These are phyloP conservation scores for Saccharomycopsis hybrid DNA, from an alignment of 1,139 yeast genomes.

Conservation along the genomic window DNA sequence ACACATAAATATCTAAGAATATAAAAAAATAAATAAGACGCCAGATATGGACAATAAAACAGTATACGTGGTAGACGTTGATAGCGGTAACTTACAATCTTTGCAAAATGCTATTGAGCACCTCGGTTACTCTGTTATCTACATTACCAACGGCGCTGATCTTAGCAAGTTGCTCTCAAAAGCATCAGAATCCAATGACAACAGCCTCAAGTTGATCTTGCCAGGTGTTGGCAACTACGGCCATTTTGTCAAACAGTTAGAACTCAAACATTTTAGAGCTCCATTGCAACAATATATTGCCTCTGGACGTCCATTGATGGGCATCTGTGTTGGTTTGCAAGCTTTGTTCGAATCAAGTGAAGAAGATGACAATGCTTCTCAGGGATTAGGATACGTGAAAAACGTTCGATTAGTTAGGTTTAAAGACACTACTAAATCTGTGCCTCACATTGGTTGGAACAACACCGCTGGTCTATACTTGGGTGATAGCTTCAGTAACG, in stretches of 20 bases:
- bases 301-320: constrained; percentile 82
- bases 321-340: constrained; percentile 94
- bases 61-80: constrained; percentile 86
- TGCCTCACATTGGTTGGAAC: constrained; percentile 98
- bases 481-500: background rate
- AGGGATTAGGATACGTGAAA: constrained; percentile 36
- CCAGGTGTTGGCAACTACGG: constrained; percentile 98
- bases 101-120: constrained; percentile 76
- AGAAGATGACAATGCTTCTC: constrained; percentile 59
- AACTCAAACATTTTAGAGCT: constrained; percentile 51
- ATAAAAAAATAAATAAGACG: too few species aligned
- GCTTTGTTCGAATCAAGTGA: constrained; percentile 68
- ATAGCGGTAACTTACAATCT: constrained; percentile 90
- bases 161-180: constrained; percentile 24
- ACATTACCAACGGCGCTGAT: constrained; percentile 40
- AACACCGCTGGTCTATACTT: constrained; percentile 30
- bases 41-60: constrained; percentile 14
- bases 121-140: constrained; percentile 60
- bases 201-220: constrained; percentile 54
- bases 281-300: constrained; percentile 62
- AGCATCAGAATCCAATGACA: constrained; percentile 19
- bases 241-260: constrained; percentile 73
- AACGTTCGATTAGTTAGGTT: constrained; percentile 54
- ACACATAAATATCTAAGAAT: too few species aligned
- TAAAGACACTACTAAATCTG: constrained; percentile 61